A percentile compares a stretch with the other conserved stretches of the same genome.
Conservation (phyloP, 352 stramenopile species). For the Phytophthora idaei region DNA sequence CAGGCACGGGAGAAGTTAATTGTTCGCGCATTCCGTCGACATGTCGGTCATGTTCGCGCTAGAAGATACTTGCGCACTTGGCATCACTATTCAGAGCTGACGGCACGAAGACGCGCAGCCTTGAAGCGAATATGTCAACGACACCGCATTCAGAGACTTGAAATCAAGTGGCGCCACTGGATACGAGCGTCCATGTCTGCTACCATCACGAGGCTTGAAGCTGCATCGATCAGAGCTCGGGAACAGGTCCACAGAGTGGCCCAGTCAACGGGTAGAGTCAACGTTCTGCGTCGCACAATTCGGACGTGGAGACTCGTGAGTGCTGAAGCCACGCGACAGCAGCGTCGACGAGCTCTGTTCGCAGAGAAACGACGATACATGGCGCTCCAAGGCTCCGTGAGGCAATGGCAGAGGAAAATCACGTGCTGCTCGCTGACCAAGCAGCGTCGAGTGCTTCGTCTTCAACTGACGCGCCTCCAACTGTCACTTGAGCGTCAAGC, state of each 20-base stretch:
- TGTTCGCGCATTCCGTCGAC: slow-evolving; percentile 8
- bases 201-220: slow-evolving; percentile 15
- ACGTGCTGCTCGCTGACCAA: slow-evolving; percentile 18
- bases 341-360: slow-evolving; percentile 18
- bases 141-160: slow-evolving; percentile 1
- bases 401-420: slow-evolving; percentile 22
- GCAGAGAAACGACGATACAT: slow-evolving; percentile 27
- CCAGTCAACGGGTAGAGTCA: neutral
- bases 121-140: slow-evolving; percentile 11
- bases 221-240: slow-evolving; percentile 10
- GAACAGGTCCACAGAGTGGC: slow-evolving; percentile 14
- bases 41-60: neutral
- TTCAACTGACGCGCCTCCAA: slow-evolving; percentile 14
- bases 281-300: slow-evolving; percentile 12
- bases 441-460: slow-evolving; percentile 18
- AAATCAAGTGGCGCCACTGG: slow-evolving; percentile 22
- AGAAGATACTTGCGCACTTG: slow-evolving; percentile 19
- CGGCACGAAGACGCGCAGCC: slow-evolving; percentile 10
- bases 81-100: slow-evolving; percentile 8
- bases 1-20: slow-evolving; percentile 2
- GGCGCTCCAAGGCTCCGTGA: slow-evolving; percentile 20
- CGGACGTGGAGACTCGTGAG: slow-evolving; percentile 11
- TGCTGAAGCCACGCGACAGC: slow-evolving; percentile 2
- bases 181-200: slow-evolving; percentile 3
- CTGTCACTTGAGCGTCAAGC: slow-evolving; percentile 10